Percentiles rank a stretch among this genome's conserved stretches.
Evolutionary conservation across 306 rosid species (phyloP).

Genomic region (Inga laurina): DNA sequence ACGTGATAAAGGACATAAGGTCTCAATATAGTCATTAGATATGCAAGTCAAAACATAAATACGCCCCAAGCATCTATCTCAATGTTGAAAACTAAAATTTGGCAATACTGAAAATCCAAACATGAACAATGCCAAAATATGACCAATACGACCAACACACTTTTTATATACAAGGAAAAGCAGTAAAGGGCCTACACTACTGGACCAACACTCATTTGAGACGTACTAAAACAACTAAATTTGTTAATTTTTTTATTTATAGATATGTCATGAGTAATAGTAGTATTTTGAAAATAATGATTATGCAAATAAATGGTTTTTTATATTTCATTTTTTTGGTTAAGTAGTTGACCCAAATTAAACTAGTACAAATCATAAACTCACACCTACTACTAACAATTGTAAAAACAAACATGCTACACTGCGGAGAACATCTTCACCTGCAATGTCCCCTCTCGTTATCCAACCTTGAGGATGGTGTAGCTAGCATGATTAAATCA

Average conservation of each 20-base stretch:
- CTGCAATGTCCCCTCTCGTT: neutral
- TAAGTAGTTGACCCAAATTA: neutral
- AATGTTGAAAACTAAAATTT: neutral
- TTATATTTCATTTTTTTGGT: neutral
- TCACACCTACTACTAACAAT: neutral
- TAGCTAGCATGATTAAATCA: neutral
- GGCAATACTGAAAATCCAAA: neutral
- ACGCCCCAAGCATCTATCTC: neutral
- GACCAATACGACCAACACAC: neutral
- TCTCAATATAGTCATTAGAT: neutral
- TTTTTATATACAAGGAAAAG: too few relatives aligned
- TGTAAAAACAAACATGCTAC: neutral
- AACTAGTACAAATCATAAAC: neutral
- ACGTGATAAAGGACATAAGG: neutral
- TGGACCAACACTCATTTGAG: neutral
- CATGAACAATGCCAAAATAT: neutral
- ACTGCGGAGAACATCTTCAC: neutral
- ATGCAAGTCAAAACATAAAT: neutral
- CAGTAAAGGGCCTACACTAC: too few relatives aligned
- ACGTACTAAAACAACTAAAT: neutral
- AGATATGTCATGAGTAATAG: neutral
- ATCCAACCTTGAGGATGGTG: neutral
- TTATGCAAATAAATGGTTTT: neutral
- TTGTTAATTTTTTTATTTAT: neutral
- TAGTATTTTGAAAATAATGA: neutral